Evolutionary conservation across 2,329 filamentous ascomycete species (phyloP), one percentile per base, ranked within the genome.

Genomic region (Trichoderma gracile): DNA sequence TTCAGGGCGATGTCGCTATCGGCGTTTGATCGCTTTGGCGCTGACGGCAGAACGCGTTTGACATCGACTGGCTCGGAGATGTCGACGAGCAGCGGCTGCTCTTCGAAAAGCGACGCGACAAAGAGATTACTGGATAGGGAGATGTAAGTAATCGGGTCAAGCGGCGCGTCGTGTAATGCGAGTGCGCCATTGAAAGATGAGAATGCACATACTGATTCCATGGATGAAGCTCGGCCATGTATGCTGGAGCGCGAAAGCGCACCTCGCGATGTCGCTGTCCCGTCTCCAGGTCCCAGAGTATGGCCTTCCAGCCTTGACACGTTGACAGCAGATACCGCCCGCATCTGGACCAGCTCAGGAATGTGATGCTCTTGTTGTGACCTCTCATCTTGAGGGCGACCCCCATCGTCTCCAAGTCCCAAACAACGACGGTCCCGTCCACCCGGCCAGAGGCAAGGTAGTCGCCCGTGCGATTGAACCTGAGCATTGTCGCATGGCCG

Each of bases 351-450:
- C 95, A 99, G 80, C 93, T 96, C 66, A 99, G 78, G 58, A 92
- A 97, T 71, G 96, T 94, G 64, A 99, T 93, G 74, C 95, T 94
- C 73, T 92, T 89, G 57, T 91, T 96, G 78, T 99, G 95, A 14
- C 94, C 95, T 69, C 92, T 88, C 68, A 99, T 82, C 79, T 98
- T 99, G 73, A 93, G 89, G 65, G 95, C 95, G 5, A 98, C 92
- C 43, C 95, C 94, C 83, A 96, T 96, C 10, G 96, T 99, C 78
- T 99, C 96, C 56, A 98, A 87, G 74, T 99, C 95, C 84, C 96
- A 99, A 53, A 99, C 90, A 63, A 96, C 92, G 46, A 99, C 90
- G 5, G 92, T 95, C 69, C 95, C 95, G 79, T 99, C 95, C 67
- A 93, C 91, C 74, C 95, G 89, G 68, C 95, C 95, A 33, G 93